Conservation (phyloP, 1,139 yeast species). For the Taphrina wiesneri region DNA sequence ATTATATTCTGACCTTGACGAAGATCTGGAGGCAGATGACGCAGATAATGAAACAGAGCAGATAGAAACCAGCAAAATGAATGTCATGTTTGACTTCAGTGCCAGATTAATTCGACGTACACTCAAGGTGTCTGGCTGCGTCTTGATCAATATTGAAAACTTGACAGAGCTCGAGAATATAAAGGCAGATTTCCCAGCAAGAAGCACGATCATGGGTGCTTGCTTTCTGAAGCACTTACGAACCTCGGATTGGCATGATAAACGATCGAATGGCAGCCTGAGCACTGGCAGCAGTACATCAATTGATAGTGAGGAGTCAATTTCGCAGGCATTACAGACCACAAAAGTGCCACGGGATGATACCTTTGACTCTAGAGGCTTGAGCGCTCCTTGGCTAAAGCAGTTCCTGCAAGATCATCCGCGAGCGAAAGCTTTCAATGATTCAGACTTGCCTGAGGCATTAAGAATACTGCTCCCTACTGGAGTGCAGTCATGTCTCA, state of each 20-base stretch:
- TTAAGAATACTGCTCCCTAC: conserved; percentile 6
- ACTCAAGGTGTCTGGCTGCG: conserved; percentile 10
- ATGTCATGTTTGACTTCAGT: conserved; percentile 17
- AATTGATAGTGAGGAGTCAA: background rate
- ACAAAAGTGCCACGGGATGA: conserved; percentile 1
- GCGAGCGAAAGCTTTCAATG: background rate
- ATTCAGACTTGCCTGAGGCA: background rate
- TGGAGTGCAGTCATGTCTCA: background rate
- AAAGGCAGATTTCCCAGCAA: conserved; percentile 8
- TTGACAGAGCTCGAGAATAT: conserved; percentile 11
- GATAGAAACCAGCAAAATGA: conserved; percentile 13
- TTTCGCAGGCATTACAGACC: background rate
- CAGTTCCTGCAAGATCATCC: conserved; percentile 23
- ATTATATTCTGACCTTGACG: conserved; percentile 13
- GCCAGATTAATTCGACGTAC: conserved; percentile 12
- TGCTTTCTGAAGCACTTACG: conserved; percentile 15
- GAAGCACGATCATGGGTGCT: conserved; percentile 25
- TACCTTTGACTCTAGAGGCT: conserved; percentile 6
- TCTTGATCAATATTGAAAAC: conserved; percentile 15
- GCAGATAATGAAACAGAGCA: conserved; percentile 18
- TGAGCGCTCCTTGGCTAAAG: conserved; percentile 17
- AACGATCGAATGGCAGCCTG: background rate
- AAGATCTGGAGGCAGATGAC: conserved; percentile 23
- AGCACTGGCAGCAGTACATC: background rate
- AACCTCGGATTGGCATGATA: conserved; percentile 3